Evolutionary conservation across 208 protist genomes (phyloP).

Genomic region (Porcisia hertigi): DNA sequence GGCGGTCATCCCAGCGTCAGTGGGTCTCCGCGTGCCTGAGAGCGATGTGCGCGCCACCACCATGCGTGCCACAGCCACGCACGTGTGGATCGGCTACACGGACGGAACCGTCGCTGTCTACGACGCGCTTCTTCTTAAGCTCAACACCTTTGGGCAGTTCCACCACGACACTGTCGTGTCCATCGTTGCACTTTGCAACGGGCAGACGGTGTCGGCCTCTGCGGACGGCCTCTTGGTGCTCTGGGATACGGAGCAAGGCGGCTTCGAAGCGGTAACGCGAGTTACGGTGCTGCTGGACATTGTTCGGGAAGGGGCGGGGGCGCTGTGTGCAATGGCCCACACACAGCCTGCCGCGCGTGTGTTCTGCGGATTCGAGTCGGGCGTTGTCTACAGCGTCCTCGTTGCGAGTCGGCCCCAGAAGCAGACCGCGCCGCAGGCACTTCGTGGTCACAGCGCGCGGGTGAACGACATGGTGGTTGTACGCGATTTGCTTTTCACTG

Average conservation of each 20-base stretch:
- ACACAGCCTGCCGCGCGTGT: conserved; percentile 32
- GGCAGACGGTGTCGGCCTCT: conserved; percentile 66
- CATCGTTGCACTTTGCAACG: conserved; percentile 29
- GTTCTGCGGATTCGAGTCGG: conserved; percentile 63
- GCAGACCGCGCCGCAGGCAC: conserved; percentile 25
- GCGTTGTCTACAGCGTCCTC: conserved; percentile 52
- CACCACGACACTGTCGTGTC: conserved; percentile 49
- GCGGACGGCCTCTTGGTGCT: conserved; percentile 70
- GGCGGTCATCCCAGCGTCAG: background rate
- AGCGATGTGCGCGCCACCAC: conserved; percentile 16
- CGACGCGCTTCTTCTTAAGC: conserved; percentile 68
- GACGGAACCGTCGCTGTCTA: conserved; percentile 80
- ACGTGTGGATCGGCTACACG: conserved; percentile 79
- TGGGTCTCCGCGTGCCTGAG: background rate
- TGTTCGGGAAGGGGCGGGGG: conserved; percentile 13
- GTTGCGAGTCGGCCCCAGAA: conserved; percentile 44
- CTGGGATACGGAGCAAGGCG: conserved; percentile 72
- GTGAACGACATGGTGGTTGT: conserved; percentile 71
- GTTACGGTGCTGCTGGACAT: conserved; percentile 27
- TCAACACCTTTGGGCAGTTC: conserved; percentile 63
- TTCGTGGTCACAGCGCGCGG: conserved; percentile 53
- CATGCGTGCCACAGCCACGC: conserved; percentile 51
- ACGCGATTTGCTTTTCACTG: conserved; percentile 74
- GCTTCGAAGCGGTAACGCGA: conserved; percentile 79
- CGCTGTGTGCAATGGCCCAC: conserved; percentile 21